Evolutionary conservation across 2,329 filamentous ascomycete genomes (phyloP).

Genomic region (Aureobasidium sp.): DNA sequence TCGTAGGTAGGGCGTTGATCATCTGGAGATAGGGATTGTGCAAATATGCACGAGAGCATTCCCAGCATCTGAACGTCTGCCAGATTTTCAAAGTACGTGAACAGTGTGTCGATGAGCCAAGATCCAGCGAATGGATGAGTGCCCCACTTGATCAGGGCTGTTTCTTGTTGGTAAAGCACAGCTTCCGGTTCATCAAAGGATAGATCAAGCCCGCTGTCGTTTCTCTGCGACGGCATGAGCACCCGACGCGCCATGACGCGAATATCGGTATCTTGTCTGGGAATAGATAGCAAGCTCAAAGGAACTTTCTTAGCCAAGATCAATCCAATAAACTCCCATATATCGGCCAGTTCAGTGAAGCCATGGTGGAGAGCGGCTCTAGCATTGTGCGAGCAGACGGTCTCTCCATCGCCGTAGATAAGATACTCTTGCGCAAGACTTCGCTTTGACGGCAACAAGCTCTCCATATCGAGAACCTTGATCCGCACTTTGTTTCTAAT

Average conservation of each 20-base stretch:
- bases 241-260: conserved; percentile 63
- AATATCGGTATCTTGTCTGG: conserved; percentile 50
- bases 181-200: conserved; percentile 38
- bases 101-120: conserved; percentile 50
- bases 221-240: conserved; percentile 44
- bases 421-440: conserved; percentile 72
- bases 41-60: conserved; percentile 56
- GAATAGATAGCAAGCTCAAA: conserved; percentile 52
- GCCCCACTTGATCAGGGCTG: conserved; percentile 48
- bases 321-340: conserved; percentile 77
- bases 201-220: conserved; percentile 42
- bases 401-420: conserved; percentile 74
- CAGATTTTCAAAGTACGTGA: conserved; percentile 52
- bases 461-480: conserved; percentile 62
- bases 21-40: conserved; percentile 20
- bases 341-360: conserved; percentile 63
- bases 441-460: conserved; percentile 69
- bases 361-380: conserved; percentile 65
- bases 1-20: conserved; percentile 5
- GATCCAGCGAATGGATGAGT: conserved; percentile 48
- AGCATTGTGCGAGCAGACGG: conserved; percentile 80
- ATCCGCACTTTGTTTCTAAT: conserved; percentile 59
- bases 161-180: conserved; percentile 34
- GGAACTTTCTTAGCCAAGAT: conserved; percentile 72
- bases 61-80: conserved; percentile 61